Base-by-base conservation (phyloP, 352 stramenopile species). In the Elongisporangium prolatum region DNA sequence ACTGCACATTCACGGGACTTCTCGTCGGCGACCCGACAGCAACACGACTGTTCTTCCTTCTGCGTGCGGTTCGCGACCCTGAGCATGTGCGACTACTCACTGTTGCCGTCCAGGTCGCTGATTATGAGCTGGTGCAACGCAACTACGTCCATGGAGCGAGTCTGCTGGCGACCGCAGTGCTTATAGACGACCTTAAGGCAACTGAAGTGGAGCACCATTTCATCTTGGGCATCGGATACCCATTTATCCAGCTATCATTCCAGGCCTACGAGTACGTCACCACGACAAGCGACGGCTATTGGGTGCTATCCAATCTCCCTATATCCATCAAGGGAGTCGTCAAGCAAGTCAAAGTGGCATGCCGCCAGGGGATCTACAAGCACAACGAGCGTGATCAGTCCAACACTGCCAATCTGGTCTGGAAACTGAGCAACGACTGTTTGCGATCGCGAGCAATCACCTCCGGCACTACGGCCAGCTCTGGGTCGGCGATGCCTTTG, bases 401-500 rank as follows among this genome's bases (percentile, higher is more conserved):
- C 25, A 76, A 76, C 48, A 54, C 69, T 21, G 38, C 38, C 3
- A 64, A 71, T 14, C 56, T 68, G 54, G 56, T 74, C 21, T 65
- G 61, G n/a, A 37, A 55, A 6, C 24, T 79, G 2, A 49, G 62
- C 18, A 5, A 40, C 1, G 8, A 40, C 56, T 81, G 2, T 54
- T 69, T 18, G 9, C 76, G 13, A 57, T 79, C 14, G 56, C 56
- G 3, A 72, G 71, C 22, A 64, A 64, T 13, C 78, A 72, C 21
- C 3, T 79, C 18, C 61, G 28, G 28, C 28, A 59, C 0, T 48
- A 44, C 7, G 69, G 72, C 0, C 76, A 78, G 55, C 13, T 79
- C 16, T 79, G 72, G 72, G 66, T 82, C 8, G 69, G 70, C 8
- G 72, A 77, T 34, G 69, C 72, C 0, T 81, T 81, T 25, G 56